These are phyloP conservation scores for Yamagishiella unicocca DNA, from an alignment of 139 green algal genomes.

Conservation along the genomic window DNA sequence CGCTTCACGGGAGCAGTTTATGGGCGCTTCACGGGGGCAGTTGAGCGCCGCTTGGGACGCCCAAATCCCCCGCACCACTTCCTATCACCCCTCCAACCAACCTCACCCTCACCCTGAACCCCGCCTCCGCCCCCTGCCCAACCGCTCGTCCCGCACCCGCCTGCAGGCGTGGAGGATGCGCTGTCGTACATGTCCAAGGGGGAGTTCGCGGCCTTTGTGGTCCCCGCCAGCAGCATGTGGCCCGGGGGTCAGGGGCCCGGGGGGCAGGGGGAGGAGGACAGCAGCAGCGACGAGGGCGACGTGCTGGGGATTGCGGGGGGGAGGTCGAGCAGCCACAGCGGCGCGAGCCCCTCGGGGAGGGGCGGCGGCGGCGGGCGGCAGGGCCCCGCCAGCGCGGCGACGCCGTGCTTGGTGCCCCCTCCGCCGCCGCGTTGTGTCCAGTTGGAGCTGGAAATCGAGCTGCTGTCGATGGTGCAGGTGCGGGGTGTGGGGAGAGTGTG, in stretches of 20 bases:
- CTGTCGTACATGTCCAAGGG: constrained; percentile 65
- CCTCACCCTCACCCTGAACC: no score
- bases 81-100: no score
- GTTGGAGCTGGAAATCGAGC: constrained; percentile 71
- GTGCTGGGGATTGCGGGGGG: not conserved
- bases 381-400: not conserved
- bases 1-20: no score
- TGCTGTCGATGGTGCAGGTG: constrained; percentile 74
- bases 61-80: no score
- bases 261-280: constrained; percentile 18
- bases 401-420: constrained; percentile 49
- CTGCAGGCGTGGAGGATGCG: constrained; percentile 66
- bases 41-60: no score
- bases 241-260: not conserved
- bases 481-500: not conserved
- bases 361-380: not conserved
- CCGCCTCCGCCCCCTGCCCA: no score
- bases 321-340: not conserved
- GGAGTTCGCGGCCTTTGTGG: constrained; percentile 65
- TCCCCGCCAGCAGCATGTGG: constrained; percentile 51
- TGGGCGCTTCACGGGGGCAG: no score
- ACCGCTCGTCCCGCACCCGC: no score
- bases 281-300: constrained; percentile 18
- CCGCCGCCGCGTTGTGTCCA: constrained; percentile 48
- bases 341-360: not conserved